A percentile compares a stretch with the other conserved stretches of the same genome.
These are phyloP conservation scores for Coffea humblotiana DNA, from an alignment of 305 asterid species.

Conservation along the genomic window DNA sequence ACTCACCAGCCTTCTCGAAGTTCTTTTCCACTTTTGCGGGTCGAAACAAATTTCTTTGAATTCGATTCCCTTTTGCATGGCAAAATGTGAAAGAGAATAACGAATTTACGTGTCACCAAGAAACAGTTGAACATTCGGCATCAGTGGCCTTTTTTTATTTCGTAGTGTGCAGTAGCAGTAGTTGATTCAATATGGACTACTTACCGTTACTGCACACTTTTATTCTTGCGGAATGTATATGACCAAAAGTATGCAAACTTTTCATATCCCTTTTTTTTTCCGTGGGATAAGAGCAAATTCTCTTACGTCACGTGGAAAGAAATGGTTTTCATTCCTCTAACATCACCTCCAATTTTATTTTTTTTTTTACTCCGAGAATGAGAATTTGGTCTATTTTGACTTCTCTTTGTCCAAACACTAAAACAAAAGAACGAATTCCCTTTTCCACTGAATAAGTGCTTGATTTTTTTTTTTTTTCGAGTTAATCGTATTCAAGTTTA, in stretches of 20 bases:
- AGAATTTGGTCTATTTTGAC: not conserved
- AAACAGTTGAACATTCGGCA: not conserved
- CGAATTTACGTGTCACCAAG: not conserved
- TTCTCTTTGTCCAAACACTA: not conserved
- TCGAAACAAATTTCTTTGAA: not conserved
- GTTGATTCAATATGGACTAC: not conserved
- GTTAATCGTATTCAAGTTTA: not conserved
- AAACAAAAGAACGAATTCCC: not conserved
- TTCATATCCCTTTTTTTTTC: not conserved
- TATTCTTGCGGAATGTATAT: not conserved
- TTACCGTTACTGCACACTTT: not conserved
- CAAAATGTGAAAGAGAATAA: not conserved
- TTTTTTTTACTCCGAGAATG: too few relatives aligned
- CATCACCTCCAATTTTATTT: too few relatives aligned
- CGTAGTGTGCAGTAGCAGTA: not conserved
- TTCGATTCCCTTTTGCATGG: not conserved
- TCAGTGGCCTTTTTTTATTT: not conserved
- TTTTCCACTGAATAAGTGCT: not conserved
- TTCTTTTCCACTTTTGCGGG: not conserved
- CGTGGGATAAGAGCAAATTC: slow-evolving; percentile 13
- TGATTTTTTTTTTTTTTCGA: not conserved
- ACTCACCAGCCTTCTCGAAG: not conserved
- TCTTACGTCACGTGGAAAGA: not conserved
- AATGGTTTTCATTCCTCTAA: not conserved
- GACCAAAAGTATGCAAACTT: not conserved